Evolutionary conservation across 345 rosid genomes (phyloP).

Genomic region (Iberis pinnata): DNA sequence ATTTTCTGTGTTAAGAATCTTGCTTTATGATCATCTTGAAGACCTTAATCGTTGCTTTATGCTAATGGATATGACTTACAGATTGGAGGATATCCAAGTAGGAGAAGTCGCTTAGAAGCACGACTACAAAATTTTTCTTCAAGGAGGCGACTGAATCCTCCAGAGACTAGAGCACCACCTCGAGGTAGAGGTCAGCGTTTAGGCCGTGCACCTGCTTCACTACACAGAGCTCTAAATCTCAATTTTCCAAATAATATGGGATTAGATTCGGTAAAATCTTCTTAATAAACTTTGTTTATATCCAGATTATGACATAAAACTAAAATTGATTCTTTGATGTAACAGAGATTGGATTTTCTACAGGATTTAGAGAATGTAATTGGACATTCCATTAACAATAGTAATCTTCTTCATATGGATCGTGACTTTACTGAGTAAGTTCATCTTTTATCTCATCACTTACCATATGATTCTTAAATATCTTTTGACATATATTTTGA

Average conservation of each 20-base stretch:
- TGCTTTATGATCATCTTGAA: slow-evolving; percentile 8
- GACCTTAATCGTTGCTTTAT: slow-evolving; percentile 3
- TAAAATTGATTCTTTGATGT: slow-evolving; percentile 2
- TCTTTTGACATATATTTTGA: neutral
- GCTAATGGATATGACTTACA: slow-evolving; percentile 13
- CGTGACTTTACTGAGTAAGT: slow-evolving; percentile 86
- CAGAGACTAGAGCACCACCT: slow-evolving; percentile 39
- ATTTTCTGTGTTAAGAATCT: neutral
- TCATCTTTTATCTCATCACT: neutral
- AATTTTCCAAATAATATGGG: slow-evolving; percentile 65
- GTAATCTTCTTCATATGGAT: slow-evolving; percentile 45
- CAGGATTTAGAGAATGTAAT: slow-evolving; percentile 64
- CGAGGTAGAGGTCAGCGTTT: slow-evolving; percentile 41
- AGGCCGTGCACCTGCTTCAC: slow-evolving; percentile 35
- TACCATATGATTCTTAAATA: neutral
- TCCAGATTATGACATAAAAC: neutral
- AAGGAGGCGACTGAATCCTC: slow-evolving; percentile 43
- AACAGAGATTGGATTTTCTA: slow-evolving; percentile 69
- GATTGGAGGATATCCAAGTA: slow-evolving; percentile 26
- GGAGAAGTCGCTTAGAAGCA: slow-evolving; percentile 36
- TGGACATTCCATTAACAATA: slow-evolving; percentile 38
- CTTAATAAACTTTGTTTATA: neutral
- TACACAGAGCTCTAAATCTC: slow-evolving; percentile 42
- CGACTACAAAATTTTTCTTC: slow-evolving; percentile 36
- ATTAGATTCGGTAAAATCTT: slow-evolving; percentile 54